phyloP scores from a whole-genome alignment of 2,329 filamentous ascomycete genomes.

The Pseudogymnoascus sp. region DNA sequence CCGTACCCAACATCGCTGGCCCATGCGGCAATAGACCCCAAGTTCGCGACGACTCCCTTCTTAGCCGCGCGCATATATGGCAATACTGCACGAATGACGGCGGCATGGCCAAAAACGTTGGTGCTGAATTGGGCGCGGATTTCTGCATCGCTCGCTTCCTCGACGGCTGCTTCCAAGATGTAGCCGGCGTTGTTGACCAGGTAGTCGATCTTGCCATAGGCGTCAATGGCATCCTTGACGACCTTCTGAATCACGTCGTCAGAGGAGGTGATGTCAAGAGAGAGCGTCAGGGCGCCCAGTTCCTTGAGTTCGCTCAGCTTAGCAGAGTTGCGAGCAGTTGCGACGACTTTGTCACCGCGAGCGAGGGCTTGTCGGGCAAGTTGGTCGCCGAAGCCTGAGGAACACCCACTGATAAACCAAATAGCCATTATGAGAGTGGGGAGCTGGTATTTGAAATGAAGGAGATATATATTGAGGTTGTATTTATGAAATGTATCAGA shows the following conservation, averaged over 20 bases:
- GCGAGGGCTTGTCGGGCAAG: slow-evolving; percentile 35
- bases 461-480: neutral
- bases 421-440: slow-evolving; percentile 19
- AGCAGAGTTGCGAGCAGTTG: slow-evolving; percentile 34
- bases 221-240: slow-evolving; percentile 30
- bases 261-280: slow-evolving; percentile 34
- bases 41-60: slow-evolving; percentile 37
- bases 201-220: slow-evolving; percentile 36
- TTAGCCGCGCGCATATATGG: slow-evolving; percentile 36
- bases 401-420: slow-evolving; percentile 43
- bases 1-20: slow-evolving; percentile 31
- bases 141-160: slow-evolving; percentile 35
- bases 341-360: slow-evolving; percentile 40
- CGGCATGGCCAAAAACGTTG: slow-evolving; percentile 45
- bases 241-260: slow-evolving; percentile 28
- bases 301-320: slow-evolving; percentile 29
- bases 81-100: slow-evolving; percentile 39
- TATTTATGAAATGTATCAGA: slow-evolving; percentile 1
- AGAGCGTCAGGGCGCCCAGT: slow-evolving; percentile 28
- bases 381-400: slow-evolving; percentile 38
- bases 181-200: slow-evolving; percentile 41
- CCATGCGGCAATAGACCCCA: slow-evolving; percentile 39
- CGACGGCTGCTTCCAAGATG: slow-evolving; percentile 35
- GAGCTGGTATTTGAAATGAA: neutral
- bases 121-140: slow-evolving; percentile 38